Evolutionary conservation across 257 asterid genomes (phyloP).

Genomic region (Lantana camara): DNA sequence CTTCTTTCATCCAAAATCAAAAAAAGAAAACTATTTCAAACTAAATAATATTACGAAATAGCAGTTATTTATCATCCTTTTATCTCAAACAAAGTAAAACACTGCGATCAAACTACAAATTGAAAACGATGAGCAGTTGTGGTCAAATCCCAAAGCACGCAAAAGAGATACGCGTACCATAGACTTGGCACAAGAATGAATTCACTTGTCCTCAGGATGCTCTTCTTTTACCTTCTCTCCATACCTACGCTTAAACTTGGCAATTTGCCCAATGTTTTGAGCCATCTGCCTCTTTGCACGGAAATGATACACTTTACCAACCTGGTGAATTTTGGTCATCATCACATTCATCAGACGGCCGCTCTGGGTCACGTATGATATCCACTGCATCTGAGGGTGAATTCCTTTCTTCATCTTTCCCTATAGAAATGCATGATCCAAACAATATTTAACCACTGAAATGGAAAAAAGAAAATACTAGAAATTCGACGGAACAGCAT

Average conservation of each 20-base stretch:
- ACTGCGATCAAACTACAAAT: no score
- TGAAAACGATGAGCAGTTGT: neutral
- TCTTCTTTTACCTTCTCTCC: constrained; percentile 51
- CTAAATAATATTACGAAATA: no score
- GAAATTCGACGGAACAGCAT: neutral
- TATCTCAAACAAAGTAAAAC: no score
- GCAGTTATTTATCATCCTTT: no score
- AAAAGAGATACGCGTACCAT: neutral
- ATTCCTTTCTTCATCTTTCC: constrained; percentile 77
- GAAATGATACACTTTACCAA: constrained; percentile 72
- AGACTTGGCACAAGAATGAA: neutral
- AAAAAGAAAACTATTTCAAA: no score
- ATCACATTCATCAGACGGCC: constrained; percentile 61
- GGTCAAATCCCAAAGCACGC: neutral
- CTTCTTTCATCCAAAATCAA: no score
- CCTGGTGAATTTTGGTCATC: constrained; percentile 73
- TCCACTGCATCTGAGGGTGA: constrained; percentile 85
- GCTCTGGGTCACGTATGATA: constrained; percentile 75
- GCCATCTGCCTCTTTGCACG: constrained; percentile 76
- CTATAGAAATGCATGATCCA: constrained; percentile 28
- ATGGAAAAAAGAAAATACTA: no score
- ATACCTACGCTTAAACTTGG: constrained; percentile 70
- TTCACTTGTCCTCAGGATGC: constrained; percentile 42
- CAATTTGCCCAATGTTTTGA: constrained; percentile 65
- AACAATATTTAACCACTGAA: no score